Conservation (phyloP, 2,329 filamentous ascomycete genomes). For the Ophiocordyceps robertsii region DNA sequence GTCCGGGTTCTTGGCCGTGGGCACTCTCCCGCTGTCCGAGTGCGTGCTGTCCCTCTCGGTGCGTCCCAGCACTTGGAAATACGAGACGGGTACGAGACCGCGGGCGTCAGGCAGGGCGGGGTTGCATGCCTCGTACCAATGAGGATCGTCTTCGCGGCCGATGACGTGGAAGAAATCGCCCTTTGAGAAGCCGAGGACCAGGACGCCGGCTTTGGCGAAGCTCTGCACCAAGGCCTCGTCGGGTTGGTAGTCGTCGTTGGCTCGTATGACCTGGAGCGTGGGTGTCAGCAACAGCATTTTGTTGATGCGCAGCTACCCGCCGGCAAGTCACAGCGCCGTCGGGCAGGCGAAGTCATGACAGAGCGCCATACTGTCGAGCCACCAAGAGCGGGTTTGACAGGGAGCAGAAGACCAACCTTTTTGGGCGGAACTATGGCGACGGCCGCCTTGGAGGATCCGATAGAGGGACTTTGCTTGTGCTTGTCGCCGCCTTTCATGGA, state of each 20-base stretch:
- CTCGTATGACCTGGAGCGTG: constrained; percentile 74
- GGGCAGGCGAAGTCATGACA: too few species aligned
- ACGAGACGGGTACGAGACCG: constrained; percentile 84
- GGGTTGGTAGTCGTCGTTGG: constrained; percentile 83
- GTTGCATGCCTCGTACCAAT: constrained; percentile 99
- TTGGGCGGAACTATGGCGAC: constrained; percentile 85
- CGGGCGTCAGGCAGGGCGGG: constrained; percentile 75
- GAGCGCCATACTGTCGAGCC: too few species aligned
- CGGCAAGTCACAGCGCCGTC: too few species aligned
- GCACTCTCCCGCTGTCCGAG: constrained; percentile 40
- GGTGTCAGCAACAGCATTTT: background rate
- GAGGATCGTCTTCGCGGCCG: constrained; percentile 80
- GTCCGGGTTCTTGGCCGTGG: constrained; percentile 47
- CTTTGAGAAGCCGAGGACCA: constrained; percentile 81
- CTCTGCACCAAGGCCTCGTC: constrained; percentile 65
- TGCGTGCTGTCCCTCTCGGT: constrained; percentile 79
- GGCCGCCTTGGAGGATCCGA: constrained; percentile 65
- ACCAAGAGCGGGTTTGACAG: too few species aligned
- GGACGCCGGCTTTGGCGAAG: constrained; percentile 65
- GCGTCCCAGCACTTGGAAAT: constrained; percentile 85
- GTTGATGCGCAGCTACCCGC: too few species aligned
- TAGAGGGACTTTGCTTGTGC: constrained; percentile 56
- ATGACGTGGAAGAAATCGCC: constrained; percentile 99
- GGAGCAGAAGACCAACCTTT: constrained; percentile 50
- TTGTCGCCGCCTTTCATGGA: constrained; percentile 88